A percentile compares a stretch with the other conserved stretches of the same genome.
Evolutionary conservation across 768 basidiomycete genomes (phyloP).

Genomic region (Kockovaella imperatae): DNA sequence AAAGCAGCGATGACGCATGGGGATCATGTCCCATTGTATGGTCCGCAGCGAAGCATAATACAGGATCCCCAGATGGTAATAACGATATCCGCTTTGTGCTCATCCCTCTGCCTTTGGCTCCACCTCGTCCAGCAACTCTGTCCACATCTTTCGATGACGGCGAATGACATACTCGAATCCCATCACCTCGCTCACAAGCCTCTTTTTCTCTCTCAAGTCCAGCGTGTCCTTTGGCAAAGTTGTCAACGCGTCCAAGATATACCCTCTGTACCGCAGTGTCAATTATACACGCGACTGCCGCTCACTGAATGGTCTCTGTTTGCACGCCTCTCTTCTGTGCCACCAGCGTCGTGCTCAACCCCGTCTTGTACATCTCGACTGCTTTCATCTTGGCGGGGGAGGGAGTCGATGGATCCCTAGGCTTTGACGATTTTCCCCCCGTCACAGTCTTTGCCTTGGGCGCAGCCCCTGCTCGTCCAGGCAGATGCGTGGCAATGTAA

Average conservation of each 20-base stretch:
- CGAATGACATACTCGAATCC: no score
- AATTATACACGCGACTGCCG: neutral
- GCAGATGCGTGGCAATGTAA: neutral
- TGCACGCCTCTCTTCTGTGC: slow-evolving; percentile 10
- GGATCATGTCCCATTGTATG: slow-evolving; percentile 13
- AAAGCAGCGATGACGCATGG: slow-evolving; percentile 18
- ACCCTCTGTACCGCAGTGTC: neutral
- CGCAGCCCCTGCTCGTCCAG: neutral
- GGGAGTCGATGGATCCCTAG: neutral
- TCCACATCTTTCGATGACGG: no score
- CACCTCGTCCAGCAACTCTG: no score
- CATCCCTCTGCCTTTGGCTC: no score
- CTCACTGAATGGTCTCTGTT: slow-evolving; percentile 19
- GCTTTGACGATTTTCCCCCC: neutral
- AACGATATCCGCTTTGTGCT: no score
- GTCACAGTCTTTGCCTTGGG: neutral
- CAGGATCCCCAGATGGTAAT: no score
- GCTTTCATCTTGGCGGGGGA: slow-evolving; percentile 9
- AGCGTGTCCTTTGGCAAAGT: neutral
- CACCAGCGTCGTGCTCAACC: slow-evolving; percentile 2
- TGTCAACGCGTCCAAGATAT: neutral
- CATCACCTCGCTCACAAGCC: slow-evolving; percentile 1
- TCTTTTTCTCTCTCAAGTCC: neutral
- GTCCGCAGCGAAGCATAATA: no score
- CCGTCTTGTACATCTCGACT: slow-evolving; percentile 6